Evolutionary conservation across 1,139 yeast genomes (phyloP).

Genomic region (Casaregolazyma lundiana): DNA sequence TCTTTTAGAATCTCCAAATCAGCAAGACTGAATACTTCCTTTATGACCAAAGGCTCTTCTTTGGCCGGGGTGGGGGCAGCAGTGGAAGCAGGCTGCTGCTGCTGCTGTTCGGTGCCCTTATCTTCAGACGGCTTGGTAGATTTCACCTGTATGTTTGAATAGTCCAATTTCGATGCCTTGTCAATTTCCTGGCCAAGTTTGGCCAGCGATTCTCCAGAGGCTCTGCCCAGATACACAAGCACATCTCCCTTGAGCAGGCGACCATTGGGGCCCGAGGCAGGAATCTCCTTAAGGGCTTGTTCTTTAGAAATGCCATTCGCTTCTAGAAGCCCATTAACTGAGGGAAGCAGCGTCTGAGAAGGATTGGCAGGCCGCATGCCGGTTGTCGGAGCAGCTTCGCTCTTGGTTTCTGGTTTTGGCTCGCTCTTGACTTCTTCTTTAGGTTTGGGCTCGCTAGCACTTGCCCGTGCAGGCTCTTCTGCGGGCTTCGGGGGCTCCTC

Average conservation of each 20-base stretch:
- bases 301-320: constrained; percentile 57
- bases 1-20: constrained; percentile 22
- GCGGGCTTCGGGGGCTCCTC: constrained; percentile 12
- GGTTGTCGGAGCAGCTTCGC: constrained; percentile 11
- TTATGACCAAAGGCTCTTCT: constrained; percentile 17
- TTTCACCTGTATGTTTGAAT: constrained; percentile 53
- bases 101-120: constrained; percentile 18
- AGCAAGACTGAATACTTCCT: constrained; percentile 18
- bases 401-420: constrained; percentile 13
- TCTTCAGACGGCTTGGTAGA: constrained; percentile 5
- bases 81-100: constrained; percentile 13
- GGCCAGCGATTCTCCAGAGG: constrained; percentile 50
- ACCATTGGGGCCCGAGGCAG: constrained; percentile 87
- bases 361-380: constrained; percentile 43
- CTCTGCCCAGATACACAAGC: constrained; percentile 72
- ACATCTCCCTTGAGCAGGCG: constrained; percentile 88
- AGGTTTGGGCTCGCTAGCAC: constrained; percentile 20
- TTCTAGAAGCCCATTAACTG: constrained; percentile 66
- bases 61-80: constrained; percentile 13
- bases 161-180: constrained; percentile 63
- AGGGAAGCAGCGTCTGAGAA: constrained; percentile 66
- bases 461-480: constrained; percentile 17
- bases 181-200: constrained; percentile 54
- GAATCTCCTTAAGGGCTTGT: constrained; percentile 66
- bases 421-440: constrained; percentile 16